Evolutionary conservation across 2,329 filamentous ascomycete genomes (phyloP).

Genomic region (Aspergillus sp.): DNA sequence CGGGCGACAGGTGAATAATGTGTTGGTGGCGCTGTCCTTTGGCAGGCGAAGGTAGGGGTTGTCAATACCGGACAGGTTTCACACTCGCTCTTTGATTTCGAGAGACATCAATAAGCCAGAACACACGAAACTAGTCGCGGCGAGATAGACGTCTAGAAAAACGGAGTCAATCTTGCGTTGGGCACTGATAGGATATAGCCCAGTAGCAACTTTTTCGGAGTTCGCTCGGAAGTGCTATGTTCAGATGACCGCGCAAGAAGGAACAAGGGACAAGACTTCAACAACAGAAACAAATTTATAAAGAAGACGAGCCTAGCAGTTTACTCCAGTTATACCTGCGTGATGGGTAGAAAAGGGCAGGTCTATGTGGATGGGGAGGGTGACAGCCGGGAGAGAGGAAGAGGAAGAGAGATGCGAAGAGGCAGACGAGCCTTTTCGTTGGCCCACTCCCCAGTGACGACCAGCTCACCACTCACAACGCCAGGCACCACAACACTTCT

Average conservation of each 20-base stretch:
- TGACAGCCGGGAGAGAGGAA: constrained; percentile 6
- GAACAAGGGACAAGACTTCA: neutral
- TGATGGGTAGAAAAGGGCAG: neutral
- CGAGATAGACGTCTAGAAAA: neutral
- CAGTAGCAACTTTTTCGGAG: constrained; percentile 1
- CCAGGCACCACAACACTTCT: constrained; percentile 5
- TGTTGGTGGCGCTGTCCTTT: constrained; percentile 11
- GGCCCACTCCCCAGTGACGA: constrained; percentile 12
- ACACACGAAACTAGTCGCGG: neutral
- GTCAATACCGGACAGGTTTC: neutral
- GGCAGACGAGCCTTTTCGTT: constrained; percentile 15
- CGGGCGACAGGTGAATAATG: constrained; percentile 4
- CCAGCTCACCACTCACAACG: constrained; percentile 5
- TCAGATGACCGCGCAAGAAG: neutral
- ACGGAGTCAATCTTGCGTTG: neutral
- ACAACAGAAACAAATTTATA: neutral
- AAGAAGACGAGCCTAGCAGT: neutral
- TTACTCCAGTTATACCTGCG: neutral
- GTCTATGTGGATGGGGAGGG: constrained; percentile 6
- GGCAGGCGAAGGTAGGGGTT: constrained; percentile 12
- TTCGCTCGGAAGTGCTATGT: neutral
- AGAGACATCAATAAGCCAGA: neutral
- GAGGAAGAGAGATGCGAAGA: constrained; percentile 9
- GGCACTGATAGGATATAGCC: neutral
- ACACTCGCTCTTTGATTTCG: neutral